Evolutionary conservation across 768 basidiomycete species (phyloP), one percentile per base, ranked within the genome.

Genomic region (Podaxis sp.): DNA sequence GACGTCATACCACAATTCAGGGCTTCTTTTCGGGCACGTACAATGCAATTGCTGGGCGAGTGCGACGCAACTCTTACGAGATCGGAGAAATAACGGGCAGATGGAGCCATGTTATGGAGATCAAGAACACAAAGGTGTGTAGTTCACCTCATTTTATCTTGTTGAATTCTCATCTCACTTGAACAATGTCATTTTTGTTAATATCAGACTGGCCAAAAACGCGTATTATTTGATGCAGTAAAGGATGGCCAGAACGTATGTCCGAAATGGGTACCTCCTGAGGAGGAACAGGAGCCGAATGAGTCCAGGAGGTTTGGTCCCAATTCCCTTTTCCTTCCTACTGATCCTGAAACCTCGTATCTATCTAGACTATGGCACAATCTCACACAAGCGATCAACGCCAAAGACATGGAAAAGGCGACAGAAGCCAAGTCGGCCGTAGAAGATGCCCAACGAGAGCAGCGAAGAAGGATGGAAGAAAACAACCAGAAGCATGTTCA

Each of bases 1-100:
- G 59, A 61, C 59, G 52, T 61, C 52, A 54, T 46, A 22, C 12
- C 24, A 13, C 42, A 3, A 15, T 60, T 28, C 70, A 93, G 92
- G 96, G 96, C 19, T 98, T 96, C 82, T 97, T 98, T 76, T 95
- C 95, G 0, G 97, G 97, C 24, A 90, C 92, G 60, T 96, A 99
- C 80, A 99, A 99, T 72, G 87, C 89, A 40, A 84, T 99, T 63
- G 74, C 86, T 4, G 97, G 97, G 9, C 86, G 87, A 67, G 82
- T 98, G 68, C 88, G 89, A 66, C 83, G 80, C 55, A 80, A 83
- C 12, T 76, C 79, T 28, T 76, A 76, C 5, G 90, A 93, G 2
- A 78, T 92, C 13, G 97, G 96, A 4, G 95, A 98, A 71, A 76
- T 99, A 40, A 84, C 84, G 13, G 97, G 97, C 30, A 84, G 89